Evolutionary conservation across 2,329 filamentous ascomycete genomes (phyloP), one percentile per base, ranked within the genome.

Genomic region (Fusarium foetens): DNA sequence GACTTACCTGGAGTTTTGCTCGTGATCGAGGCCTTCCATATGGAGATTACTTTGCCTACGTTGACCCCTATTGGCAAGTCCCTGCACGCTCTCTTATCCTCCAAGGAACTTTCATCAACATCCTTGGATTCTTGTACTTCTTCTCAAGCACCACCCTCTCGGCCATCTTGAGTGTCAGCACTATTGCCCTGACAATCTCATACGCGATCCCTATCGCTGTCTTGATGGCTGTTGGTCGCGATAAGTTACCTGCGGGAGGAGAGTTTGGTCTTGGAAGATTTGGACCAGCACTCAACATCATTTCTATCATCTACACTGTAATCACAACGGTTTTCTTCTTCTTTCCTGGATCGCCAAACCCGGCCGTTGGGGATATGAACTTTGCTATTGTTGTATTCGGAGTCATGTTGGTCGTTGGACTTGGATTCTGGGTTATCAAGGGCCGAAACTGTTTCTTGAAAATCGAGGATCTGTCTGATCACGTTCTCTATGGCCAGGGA

Each of bases 351-450:
- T 67, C 66, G 1, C 86, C 86, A 0, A 82, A 82, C 58, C 86
- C 86, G 1, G 71, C 80, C 0, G 66, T 80, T 0, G 79, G 78
- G 9, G 85, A 88, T 67, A 88, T 88, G 86, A 88, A 88, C 73
- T 88, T 84, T 70, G 87, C 87, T 4, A 87, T 88, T 72, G 86
- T 83, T 1, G 86, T 88, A 0, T 88, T 88, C 72, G 87, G 85
- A 1, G 80, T 88, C 10, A 86, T 88, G 85, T 62, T 88, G 29
- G 78, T 87, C 6, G 79, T 88, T 8, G 79, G 86, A 0, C 38
- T 87, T 4, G 79, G 77, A 0, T 88, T 88, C 66, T 89, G 86
- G 86, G 78, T 86, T 35, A 63, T 85, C 21, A 81, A 83, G 70
- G 86, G 86, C 0, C 79, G 80, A 10, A 76, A 75, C 31, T 81